Conservation (phyloP, 352 stramenopile genomes). For the Peronospora destructor region DNA sequence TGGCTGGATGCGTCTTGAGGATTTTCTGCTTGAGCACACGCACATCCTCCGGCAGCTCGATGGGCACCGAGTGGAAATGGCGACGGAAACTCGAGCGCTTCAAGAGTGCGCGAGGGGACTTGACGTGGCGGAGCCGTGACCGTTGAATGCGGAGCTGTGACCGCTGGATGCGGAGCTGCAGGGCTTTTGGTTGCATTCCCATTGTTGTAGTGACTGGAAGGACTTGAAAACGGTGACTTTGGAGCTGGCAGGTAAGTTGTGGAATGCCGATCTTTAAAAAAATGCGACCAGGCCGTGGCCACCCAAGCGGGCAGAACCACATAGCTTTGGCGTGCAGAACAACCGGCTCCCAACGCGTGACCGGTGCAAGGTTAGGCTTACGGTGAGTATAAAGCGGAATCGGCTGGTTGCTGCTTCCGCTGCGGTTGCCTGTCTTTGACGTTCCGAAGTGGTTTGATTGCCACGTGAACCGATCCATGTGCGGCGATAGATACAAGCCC, state of each 20-base stretch:
- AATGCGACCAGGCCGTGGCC: constrained; percentile 30
- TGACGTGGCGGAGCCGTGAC: constrained; percentile 16
- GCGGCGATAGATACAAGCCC: too few relatives aligned
- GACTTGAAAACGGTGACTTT: neutral
- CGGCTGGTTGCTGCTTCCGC: constrained; percentile 1
- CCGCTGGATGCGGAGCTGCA: constrained; percentile 10
- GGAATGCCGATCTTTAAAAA: constrained; percentile 26
- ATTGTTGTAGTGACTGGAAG: constrained; percentile 13
- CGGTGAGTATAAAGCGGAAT: constrained; percentile 14
- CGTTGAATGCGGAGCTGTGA: constrained; percentile 9
- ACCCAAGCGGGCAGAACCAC: constrained; percentile 9
- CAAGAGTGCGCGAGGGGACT: constrained; percentile 21
- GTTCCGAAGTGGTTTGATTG: too few relatives aligned
- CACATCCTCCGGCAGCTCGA: constrained; percentile 35
- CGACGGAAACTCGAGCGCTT: constrained; percentile 26
- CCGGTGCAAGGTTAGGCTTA: constrained; percentile 10
- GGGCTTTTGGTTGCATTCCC: constrained; percentile 22
- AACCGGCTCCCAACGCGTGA: constrained; percentile 1
- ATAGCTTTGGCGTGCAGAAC: neutral
- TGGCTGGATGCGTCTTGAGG: constrained; percentile 34
- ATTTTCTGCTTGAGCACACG: constrained; percentile 45
- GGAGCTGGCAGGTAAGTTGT: constrained; percentile 14
- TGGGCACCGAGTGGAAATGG: constrained; percentile 7
- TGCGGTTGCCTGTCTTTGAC: too few relatives aligned
- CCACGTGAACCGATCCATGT: too few relatives aligned